Base-by-base conservation (phyloP, 345 rosid species). In the Camelina neglecta region DNA sequence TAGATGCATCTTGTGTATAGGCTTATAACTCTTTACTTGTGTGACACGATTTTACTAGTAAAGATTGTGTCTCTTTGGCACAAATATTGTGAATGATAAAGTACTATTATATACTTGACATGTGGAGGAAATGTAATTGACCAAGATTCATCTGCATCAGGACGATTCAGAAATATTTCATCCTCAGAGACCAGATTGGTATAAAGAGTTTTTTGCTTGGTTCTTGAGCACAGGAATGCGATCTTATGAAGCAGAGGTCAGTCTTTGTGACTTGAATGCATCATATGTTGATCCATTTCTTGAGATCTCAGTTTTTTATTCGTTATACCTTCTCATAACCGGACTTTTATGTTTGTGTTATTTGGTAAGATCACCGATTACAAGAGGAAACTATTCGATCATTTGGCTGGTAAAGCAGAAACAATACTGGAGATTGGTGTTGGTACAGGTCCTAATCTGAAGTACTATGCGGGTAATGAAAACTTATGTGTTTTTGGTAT, bases 381-480 rank as follows among this genome's bases (percentile, higher is more conserved):
- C 84, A 89, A 88, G 81, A 81, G 77, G 54, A 73, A 77, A 66
- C 80, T 89, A 15, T 90, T 93, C 73, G 35, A 50, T 47, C 78
- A 83, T 18, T 59, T 93, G 86, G 80, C 60, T 47, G 92, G 89
- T 48, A 84, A 84, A 71, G 90, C 86, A 26, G 75, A 84, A 80
- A 83, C 69, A 59, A 84, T 90, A 31, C 45, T 93, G 83, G 95
- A 93, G 84, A 84, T 89, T 68, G 96, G 97, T 13, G 79, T 89
- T 47, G 97, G 96, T 5, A 84, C 96, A 4, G 92, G 92, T 45
- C 97, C 98, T 26, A 88, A 90, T 69, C 86, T 91, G 68, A 85
- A 74, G 47, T 93, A 88, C 74, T 88, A 88, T 76, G 86, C 87
- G 3, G 29, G 13, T 45, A 79, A 71, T 42, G 59, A 67, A 55